A percentile compares a stretch with the other conserved stretches of the same genome.
phyloP scores from a whole-genome alignment of 805 yeast genomes.

The Isabelozyma rhagii region DNA sequence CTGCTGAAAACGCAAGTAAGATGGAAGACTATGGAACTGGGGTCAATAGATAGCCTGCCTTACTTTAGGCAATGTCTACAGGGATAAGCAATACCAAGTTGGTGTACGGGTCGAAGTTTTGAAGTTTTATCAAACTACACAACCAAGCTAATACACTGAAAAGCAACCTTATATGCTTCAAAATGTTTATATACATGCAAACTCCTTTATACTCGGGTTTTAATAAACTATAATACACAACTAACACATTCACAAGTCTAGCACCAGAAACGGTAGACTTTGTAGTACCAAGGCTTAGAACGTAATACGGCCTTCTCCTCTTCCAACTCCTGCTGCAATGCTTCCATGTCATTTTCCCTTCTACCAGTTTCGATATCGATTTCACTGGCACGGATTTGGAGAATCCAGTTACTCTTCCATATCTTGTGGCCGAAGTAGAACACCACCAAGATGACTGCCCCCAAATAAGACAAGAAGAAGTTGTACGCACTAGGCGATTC shows the following conservation, averaged over 20 bases:
- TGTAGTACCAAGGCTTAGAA: conserved; percentile 31
- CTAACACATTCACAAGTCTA: conserved; percentile 5
- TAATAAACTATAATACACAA: background rate
- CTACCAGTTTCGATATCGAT: conserved; percentile 43
- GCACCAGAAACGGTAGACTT: conserved; percentile 36
- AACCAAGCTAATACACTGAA: too few species aligned
- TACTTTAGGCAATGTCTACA: too few species aligned
- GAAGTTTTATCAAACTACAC: too few species aligned
- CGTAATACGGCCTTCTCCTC: conserved; percentile 29
- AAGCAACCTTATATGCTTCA: too few species aligned
- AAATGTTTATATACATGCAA: too few species aligned
- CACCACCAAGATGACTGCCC: conserved; percentile 32
- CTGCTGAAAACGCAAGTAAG: too few species aligned
- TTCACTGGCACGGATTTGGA: conserved; percentile 31
- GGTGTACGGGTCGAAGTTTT: too few species aligned
- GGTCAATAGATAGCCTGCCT: too few species aligned
- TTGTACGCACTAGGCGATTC: conserved; percentile 31
- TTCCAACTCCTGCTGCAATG: conserved; percentile 30
- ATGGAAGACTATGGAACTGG: too few species aligned
- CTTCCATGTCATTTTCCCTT: conserved; percentile 39
- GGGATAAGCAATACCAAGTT: too few species aligned
- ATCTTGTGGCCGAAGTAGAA: conserved; percentile 40
- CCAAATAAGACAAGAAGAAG: conserved; percentile 36
- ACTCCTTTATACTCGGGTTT: too few species aligned
- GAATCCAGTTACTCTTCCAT: conserved; percentile 36